Percentiles rank a stretch among this genome's conserved stretches.
These are phyloP conservation scores for Circinella minor DNA, from an alignment of 371 early-diverging fungal species.

Conservation along the genomic window DNA sequence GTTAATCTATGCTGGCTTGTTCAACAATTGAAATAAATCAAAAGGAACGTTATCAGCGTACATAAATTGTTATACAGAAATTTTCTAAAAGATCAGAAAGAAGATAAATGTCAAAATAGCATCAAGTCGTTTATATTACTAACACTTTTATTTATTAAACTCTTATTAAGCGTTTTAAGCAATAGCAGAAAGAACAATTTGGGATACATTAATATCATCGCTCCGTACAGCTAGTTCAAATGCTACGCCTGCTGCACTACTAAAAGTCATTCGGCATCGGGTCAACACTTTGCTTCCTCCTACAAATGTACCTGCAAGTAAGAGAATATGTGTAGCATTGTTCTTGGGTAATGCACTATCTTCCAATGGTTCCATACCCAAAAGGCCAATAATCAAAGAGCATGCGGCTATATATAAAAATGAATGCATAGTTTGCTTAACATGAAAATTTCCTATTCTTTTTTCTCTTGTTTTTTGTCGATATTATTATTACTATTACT, in stretches of 20 bases:
- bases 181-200: constrained; percentile 77
- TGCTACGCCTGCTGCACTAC: constrained; percentile 82
- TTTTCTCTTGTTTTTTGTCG: background rate
- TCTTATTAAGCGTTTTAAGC: constrained; percentile 38
- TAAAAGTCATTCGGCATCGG: constrained; percentile 89
- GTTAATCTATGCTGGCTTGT: no score
- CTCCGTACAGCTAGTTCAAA: constrained; percentile 90
- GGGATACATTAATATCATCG: constrained; percentile 67
- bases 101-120: no score
- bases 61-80: no score
- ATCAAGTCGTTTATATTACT: no score
- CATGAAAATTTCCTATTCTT: no score
- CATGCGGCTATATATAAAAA: constrained; percentile 57
- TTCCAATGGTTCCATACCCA: constrained; percentile 88
- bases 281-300: constrained; percentile 78
- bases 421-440: no score
- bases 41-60: no score
- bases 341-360: constrained; percentile 74
- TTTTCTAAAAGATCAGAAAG: no score
- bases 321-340: constrained; percentile 83
- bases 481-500: background rate
- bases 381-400: constrained; percentile 67
- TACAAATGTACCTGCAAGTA: constrained; percentile 86
- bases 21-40: no score
- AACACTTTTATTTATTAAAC: no score